These are phyloP conservation scores for Magnusiomyces fungicola DNA, from an alignment of 1,139 yeast species.

Conservation along the genomic window DNA sequence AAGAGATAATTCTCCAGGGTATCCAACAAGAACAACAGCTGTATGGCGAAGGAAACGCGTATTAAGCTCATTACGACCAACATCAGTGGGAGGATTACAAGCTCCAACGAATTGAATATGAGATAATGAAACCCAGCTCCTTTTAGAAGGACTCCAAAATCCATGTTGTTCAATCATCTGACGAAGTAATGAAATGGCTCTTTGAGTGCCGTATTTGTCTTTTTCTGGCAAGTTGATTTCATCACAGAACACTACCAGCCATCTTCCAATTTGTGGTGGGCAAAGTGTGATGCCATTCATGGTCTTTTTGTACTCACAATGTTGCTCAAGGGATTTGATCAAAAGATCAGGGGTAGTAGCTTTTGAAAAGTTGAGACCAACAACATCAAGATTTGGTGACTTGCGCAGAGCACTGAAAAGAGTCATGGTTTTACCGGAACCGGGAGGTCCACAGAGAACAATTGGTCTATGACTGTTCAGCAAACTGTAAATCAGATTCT, in stretches of 20 bases:
- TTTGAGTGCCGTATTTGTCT: conserved; percentile 73
- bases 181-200: conserved; percentile 65
- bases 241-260: conserved; percentile 86
- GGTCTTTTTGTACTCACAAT: conserved; percentile 54
- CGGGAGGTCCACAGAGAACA: conserved; percentile 92
- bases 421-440: conserved; percentile 95
- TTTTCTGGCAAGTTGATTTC: conserved; percentile 76
- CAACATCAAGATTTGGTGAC: conserved; percentile 51
- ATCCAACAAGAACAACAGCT: conserved; percentile 65
- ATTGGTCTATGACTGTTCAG: conserved; percentile 54
- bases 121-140: conserved; percentile 59
- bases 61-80: conserved; percentile 58
- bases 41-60: conserved; percentile 65
- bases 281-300: conserved; percentile 46
- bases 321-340: conserved; percentile 61
- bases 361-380: conserved; percentile 75
- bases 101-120: conserved; percentile 87
- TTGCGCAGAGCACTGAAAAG: conserved; percentile 60
- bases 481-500: conserved; percentile 49
- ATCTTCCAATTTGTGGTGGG: conserved; percentile 58
- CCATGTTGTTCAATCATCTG: conserved; percentile 70
- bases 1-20: conserved; percentile 64
- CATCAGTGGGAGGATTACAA: conserved; percentile 82
- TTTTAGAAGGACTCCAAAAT: conserved; percentile 60
- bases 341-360: conserved; percentile 64